phyloP scores from a whole-genome alignment of 768 basidiomycete genomes.

The Termitomyces sp. region DNA sequence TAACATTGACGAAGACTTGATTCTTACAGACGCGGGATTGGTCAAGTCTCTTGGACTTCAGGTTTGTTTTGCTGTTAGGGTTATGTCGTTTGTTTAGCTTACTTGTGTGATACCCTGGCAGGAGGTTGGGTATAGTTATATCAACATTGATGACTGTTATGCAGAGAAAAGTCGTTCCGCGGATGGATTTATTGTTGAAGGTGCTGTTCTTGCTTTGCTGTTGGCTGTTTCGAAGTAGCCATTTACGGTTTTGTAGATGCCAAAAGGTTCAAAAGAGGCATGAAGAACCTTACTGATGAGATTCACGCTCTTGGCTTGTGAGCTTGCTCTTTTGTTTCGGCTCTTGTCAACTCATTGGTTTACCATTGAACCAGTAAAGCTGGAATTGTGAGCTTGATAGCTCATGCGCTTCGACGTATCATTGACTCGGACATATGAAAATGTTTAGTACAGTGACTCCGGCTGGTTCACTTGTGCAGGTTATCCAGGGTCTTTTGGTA shows the following conservation, averaged over 20 bases:
- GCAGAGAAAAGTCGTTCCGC: constrained; percentile 51
- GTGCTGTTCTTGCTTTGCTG: constrained; percentile 24
- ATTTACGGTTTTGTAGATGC: constrained; percentile 31
- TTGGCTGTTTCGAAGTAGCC: neutral
- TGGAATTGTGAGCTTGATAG: constrained; percentile 31
- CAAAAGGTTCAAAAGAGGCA: constrained; percentile 50
- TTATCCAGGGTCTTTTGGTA: constrained; percentile 62
- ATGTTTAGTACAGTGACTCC: constrained; percentile 50
- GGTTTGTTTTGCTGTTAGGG: constrained; percentile 30
- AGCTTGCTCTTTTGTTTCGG: constrained; percentile 4
- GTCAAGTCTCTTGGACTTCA: constrained; percentile 58
- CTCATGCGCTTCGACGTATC: neutral
- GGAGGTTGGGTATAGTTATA: constrained; percentile 55
- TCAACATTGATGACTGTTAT: constrained; percentile 69
- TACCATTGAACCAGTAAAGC: constrained; percentile 28
- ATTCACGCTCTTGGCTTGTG: constrained; percentile 61
- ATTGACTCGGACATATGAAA: neutral
- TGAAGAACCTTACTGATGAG: constrained; percentile 51
- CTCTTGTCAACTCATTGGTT: neutral
- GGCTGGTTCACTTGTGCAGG: constrained; percentile 69
- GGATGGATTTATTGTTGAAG: constrained; percentile 48
- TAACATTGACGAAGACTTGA: constrained; percentile 50
- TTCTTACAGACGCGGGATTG: constrained; percentile 46
- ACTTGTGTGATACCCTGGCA: constrained; percentile 33
- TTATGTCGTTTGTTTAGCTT: too few relatives aligned